Base-by-base conservation (phyloP, 2,329 filamentous ascomycete genomes). In the Beauveria asiatica region DNA sequence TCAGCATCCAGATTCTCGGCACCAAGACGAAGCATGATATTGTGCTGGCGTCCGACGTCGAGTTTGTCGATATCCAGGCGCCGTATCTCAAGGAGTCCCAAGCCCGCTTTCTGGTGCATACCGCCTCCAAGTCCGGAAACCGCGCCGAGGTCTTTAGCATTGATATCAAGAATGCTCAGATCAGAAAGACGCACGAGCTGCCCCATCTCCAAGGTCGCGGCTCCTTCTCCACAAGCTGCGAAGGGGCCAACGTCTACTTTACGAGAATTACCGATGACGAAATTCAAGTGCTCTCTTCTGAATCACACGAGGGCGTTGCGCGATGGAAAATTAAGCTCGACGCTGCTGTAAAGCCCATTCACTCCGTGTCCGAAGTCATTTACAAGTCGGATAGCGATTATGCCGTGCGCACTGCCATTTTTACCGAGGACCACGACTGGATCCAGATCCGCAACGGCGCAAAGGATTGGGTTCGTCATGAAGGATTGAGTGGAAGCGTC, bases 131-230 rank as follows among this genome's bases (percentile, higher is more conserved):
- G 41, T 77, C 77, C 3, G 85, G 85, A 19, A 89, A 92, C 69
- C 90, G 89, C 78, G 93, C 88, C 3, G 88, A 95, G 63, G 87
- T 97, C 33, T 97, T 88, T 69, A 90, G 96, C 67, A 82, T 95
- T 62, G 83, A 96, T 66, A 73, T 90, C 56, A 87, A 87, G 74
- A 86, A 80, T 62, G 83, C 80, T 58, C 82, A 80, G 19, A 81
- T 93, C 30, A 81, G 80, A n/a, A 91, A 90, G 71, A 88, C 88
- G 0, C 96, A 96, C 70, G 84, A 87, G 30, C 78, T 97, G 13
- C 89, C 92, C 0, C 83, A 84, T 57, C 72, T 92, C 21, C 73
- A 82, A 25, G 90, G 88, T 1, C 78, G 77, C 45, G 92, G 91
- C 25, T 84, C 88, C 1, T 90, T 97, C 70, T 88, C 92, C 0